These are phyloP conservation scores for Graphilbum sp. DNA, from an alignment of 2,329 filamentous ascomycete genomes.

Conservation along the genomic window DNA sequence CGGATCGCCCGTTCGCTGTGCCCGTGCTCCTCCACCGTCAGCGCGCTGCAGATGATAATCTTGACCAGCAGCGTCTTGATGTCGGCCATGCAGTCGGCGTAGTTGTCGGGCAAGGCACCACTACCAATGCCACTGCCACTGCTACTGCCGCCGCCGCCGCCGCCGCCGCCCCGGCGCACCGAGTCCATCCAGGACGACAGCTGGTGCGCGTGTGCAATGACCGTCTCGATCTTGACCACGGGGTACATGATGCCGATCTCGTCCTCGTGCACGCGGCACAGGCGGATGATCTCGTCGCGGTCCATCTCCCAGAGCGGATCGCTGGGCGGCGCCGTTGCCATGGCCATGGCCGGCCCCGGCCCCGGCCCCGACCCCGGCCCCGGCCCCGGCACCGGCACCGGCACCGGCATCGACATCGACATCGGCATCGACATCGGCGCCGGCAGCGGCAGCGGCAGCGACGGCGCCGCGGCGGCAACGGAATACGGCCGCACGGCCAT, in stretches of 20 bases:
- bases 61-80: conserved; percentile 48
- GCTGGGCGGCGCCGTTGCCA: conserved; percentile 24
- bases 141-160: too few relatives aligned
- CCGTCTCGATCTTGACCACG: conserved; percentile 54
- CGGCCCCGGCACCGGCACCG: too few relatives aligned
- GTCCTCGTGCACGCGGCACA: conserved; percentile 71
- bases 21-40: conserved; percentile 65
- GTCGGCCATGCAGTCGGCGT: conserved; percentile 25
- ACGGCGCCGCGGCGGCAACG: too few relatives aligned
- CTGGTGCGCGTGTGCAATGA: conserved; percentile 53
- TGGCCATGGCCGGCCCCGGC: too few relatives aligned
- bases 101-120: conserved; percentile 15
- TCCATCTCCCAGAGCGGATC: conserved; percentile 71
- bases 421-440: conserved; percentile 21
- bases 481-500: too few relatives aligned
- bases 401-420: too few relatives aligned
- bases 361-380: too few relatives aligned
- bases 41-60: conserved; percentile 62
- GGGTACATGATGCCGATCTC: conserved; percentile 91
- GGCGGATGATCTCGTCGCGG: conserved; percentile 61
- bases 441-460: too few relatives aligned
- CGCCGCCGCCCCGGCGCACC: conserved; percentile 15
- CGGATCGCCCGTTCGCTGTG: conserved; percentile 57
- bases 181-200: conserved; percentile 47
- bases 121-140: too few relatives aligned